Evolutionary conservation across 116 monocot species (phyloP), one percentile per base, ranked within the genome.

Genomic region (Phalaenopsis hybrid): DNA sequence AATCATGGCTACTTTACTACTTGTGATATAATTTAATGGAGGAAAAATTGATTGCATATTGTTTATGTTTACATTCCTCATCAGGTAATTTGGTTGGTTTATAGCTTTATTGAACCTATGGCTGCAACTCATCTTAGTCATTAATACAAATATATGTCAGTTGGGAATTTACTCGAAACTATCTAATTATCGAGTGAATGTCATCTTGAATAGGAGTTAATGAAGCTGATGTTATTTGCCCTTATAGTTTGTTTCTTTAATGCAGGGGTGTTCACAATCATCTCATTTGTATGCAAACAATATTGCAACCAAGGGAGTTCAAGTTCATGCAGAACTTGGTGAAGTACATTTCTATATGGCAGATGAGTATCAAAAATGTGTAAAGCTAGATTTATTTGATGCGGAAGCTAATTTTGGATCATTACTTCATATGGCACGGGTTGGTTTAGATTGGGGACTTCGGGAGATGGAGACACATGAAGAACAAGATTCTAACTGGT

Each of bases 221-320:
- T 20, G 46, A 18, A 18, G 6, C 43, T 75, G 44, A 45, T 75
- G 17, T 75, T 11, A 73, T 46, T 75, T 44, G 46, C 75, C 8
- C 23, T 77, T 18, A 75, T 8, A 5, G 51, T 51, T 50, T 37
- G 28, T 77, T 52, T 51, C 23, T 51, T 77, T 75, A 17, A 86
- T 87, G 81, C 87, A 96, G 96, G 93, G 80, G 37, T 96, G 91
- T 58, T 92, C 95, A 82, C 99, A 99, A 75, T 95, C 99, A 73
- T 93, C 99, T 70, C 99, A 99, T 87, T 83, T 99, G 37, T 99
- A 88, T 88, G 92, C 92, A 82, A 93, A 99, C 82, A 99, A 99
- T 85, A 95, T 99, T 82, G 95, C 98, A 81, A 88, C 82, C 79
- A 93, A 89, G 61, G 95, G 92, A 50, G 80, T 92, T 90, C 93